Percentiles rank a stretch among this genome's conserved stretches.
These are phyloP conservation scores for Pseudogymnoascus destructans DNA, from an alignment of 2,329 filamentous ascomycete genomes.

Conservation along the genomic window DNA sequence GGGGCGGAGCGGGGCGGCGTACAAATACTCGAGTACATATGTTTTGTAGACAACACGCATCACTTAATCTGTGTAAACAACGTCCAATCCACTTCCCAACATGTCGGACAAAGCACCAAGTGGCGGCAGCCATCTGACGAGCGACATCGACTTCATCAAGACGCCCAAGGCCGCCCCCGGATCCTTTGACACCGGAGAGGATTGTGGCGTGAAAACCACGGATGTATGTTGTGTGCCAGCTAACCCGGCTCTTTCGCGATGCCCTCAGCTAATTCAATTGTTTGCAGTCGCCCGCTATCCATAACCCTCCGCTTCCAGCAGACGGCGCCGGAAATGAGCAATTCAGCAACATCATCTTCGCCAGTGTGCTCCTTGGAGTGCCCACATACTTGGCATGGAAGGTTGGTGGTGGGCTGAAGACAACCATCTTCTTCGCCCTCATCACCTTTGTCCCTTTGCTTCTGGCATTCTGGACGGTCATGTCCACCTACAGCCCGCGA, in stretches of 20 bases:
- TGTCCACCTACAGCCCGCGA: slow-evolving; percentile 18
- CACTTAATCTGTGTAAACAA: slow-evolving; percentile 6
- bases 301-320: slow-evolving; percentile 18
- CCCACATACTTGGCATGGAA: slow-evolving; percentile 17
- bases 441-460: slow-evolving; percentile 18
- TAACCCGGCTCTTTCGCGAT: slow-evolving; percentile 5
- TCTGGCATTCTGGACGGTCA: slow-evolving; percentile 18
- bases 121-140: slow-evolving; percentile 8
- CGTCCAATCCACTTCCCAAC: slow-evolving; percentile 13
- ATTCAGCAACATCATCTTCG: slow-evolving; percentile 21
- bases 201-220: slow-evolving; percentile 21
- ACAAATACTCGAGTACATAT: slow-evolving; percentile 4
- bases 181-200: slow-evolving; percentile 17
- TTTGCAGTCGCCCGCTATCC: slow-evolving; percentile 21
- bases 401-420: slow-evolving; percentile 17
- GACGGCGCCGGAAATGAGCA: slow-evolving; percentile 20
- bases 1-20: slow-evolving; percentile 4
- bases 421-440: slow-evolving; percentile 15
- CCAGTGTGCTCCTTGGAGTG: slow-evolving; percentile 16
- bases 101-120: slow-evolving; percentile 31
- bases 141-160: slow-evolving; percentile 21
- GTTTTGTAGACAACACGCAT: slow-evolving; percentile 2
- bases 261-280: not conserved
- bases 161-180: slow-evolving; percentile 20
- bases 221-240: slow-evolving; percentile 16